A percentile compares a stretch with the other conserved stretches of the same genome.
These are phyloP conservation scores for Conticribra guillardii DNA, from an alignment of 108 stramenopile genomes.

Conservation along the genomic window DNA sequence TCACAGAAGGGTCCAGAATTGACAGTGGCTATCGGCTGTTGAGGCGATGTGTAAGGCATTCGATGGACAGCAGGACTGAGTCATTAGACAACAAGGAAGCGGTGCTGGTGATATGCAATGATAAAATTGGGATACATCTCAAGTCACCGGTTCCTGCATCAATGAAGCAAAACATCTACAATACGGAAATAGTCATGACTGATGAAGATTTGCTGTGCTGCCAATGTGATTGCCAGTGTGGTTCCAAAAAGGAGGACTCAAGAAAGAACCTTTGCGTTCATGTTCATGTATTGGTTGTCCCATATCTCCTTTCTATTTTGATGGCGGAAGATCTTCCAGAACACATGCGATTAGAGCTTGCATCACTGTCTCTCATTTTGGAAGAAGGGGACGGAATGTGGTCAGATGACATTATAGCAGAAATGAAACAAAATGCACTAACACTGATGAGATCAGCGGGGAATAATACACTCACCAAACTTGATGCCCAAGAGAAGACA, in stretches of 20 bases:
- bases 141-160: constrained; percentile 10
- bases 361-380: not conserved
- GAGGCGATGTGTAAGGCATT: not conserved
- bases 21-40: constrained; percentile 5
- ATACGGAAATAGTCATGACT: constrained; percentile 5
- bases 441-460: not conserved
- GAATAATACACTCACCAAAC: not conserved
- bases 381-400: not conserved
- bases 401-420: not conserved
- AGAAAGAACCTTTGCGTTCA: not conserved
- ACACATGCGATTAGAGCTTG: not conserved
- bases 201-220: not conserved
- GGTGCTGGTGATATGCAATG: not conserved
- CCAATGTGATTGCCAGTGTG: not conserved
- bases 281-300: constrained; percentile 8
- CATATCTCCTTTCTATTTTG: constrained; percentile 1
- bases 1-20: constrained; percentile 8
- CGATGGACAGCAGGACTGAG: constrained; percentile 3
- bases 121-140: constrained; percentile 4
- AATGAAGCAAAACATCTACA: constrained; percentile 11
- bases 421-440: not conserved
- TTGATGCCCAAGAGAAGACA: not conserved
- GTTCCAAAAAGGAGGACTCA: not conserved
- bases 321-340: constrained; percentile 2
- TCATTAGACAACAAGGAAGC: not conserved